Conservation (phyloP, 768 basidiomycete species). For the Psilocybe azurescens region DNA sequence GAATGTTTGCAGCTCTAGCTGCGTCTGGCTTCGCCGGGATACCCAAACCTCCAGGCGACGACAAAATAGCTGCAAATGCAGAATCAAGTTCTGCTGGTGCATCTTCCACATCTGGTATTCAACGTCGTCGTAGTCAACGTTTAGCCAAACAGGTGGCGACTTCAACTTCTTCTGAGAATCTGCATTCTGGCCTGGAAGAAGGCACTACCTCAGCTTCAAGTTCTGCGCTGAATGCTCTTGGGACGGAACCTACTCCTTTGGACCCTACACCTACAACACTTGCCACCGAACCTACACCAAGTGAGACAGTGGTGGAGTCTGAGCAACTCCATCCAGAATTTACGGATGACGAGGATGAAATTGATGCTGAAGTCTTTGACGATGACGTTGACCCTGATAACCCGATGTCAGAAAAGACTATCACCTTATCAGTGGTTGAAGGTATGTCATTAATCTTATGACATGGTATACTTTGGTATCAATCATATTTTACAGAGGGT, state of each 20-base stretch:
- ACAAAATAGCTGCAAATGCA: conserved; percentile 37
- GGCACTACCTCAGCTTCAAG: conserved; percentile 9
- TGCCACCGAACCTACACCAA: conserved; percentile 46
- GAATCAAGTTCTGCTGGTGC: conserved; percentile 32
- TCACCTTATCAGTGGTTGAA: conserved; percentile 82
- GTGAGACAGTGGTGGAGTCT: conserved; percentile 66
- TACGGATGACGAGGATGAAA: conserved; percentile 79
- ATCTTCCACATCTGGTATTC: conserved; percentile 46
- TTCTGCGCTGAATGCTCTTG: neutral
- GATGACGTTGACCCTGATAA: conserved; percentile 83
- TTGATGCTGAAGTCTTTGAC: conserved; percentile 90
- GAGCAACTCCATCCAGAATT: conserved; percentile 71
- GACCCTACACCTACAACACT: conserved; percentile 13
- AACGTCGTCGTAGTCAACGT: conserved; percentile 81
- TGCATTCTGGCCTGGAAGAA: conserved; percentile 18
- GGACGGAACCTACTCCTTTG: conserved; percentile 7
- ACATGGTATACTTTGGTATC: conserved; percentile 3
- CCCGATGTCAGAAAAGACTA: conserved; percentile 78
- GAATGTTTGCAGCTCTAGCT: conserved; percentile 91
- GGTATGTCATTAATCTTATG: conserved; percentile 46
- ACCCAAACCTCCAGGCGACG: conserved; percentile 42
- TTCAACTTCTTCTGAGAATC: conserved; percentile 19
- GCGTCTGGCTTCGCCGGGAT: conserved; percentile 71
- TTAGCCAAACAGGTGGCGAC: conserved; percentile 63
- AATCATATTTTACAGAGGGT: conserved; percentile 61